These are phyloP conservation scores for Kwoniella shandongensis DNA, from an alignment of 768 basidiomycete species.

Conservation along the genomic window DNA sequence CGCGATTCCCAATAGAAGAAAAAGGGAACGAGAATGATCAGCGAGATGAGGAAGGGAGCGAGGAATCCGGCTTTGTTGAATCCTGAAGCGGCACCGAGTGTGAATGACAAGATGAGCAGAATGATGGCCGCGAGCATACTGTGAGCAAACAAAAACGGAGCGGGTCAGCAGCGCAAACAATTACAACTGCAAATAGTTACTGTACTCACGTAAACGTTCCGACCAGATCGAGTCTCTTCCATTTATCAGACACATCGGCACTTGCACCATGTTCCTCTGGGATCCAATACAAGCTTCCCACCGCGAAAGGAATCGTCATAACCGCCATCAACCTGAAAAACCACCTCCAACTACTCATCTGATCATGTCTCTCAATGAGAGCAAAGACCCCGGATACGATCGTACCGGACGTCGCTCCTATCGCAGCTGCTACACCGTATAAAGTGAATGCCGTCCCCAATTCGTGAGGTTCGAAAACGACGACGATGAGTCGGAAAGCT, in stretches of 20 bases:
- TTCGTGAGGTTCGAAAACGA: constrained; percentile 31
- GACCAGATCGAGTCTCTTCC: constrained; percentile 17
- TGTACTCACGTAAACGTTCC: constrained; percentile 21
- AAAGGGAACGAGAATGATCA: constrained; percentile 20
- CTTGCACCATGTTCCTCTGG: constrained; percentile 17
- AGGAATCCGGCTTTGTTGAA: constrained; percentile 32
- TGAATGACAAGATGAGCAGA: constrained; percentile 44
- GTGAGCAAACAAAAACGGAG: background rate
- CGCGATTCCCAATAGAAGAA: constrained; percentile 42
- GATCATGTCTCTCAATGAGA: constrained; percentile 23
- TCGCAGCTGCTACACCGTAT: constrained; percentile 23
- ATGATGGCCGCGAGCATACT: constrained; percentile 35
- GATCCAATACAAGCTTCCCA: constrained; percentile 19
- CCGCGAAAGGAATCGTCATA: constrained; percentile 8
- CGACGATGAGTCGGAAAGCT: constrained; percentile 30
- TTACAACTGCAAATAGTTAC: background rate
- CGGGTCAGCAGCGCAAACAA: background rate
- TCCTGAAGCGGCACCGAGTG: constrained; percentile 42
- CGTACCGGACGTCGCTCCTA: constrained; percentile 29
- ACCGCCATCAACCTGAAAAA: constrained; percentile 33
- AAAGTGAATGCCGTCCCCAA: constrained; percentile 25
- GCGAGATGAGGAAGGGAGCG: constrained; percentile 38
- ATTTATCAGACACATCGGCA: background rate
- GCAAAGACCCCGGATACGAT: constrained; percentile 30
- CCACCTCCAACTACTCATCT: constrained; percentile 45